A percentile compares a stretch with the other conserved stretches of the same genome.
Evolutionary conservation across 768 basidiomycete species (phyloP).

Genomic region (Hortiboletus flavorubellus): DNA sequence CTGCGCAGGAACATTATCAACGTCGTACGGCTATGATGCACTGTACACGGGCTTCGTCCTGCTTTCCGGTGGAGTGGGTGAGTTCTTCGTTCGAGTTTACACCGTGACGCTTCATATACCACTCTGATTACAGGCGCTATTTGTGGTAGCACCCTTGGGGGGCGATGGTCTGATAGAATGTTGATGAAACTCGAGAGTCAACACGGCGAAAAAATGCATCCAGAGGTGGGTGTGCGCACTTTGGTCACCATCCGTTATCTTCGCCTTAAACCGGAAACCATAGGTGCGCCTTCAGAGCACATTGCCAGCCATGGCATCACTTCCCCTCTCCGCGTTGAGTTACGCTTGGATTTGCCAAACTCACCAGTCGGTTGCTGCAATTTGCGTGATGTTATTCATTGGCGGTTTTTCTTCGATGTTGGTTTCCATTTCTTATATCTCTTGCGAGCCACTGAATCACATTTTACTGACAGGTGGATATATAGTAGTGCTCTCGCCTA

Average conservation of each 20-base stretch:
- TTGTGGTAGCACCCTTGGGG: constrained; percentile 54
- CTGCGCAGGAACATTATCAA: constrained; percentile 63
- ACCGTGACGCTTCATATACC: neutral
- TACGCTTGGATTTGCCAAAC: constrained; percentile 76
- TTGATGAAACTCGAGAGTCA: constrained; percentile 38
- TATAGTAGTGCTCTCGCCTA: constrained; percentile 75
- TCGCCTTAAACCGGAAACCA: neutral
- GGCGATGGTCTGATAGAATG: constrained; percentile 52
- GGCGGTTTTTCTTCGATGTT: constrained; percentile 59
- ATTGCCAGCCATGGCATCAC: constrained; percentile 44
- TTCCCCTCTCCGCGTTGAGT: constrained; percentile 58
- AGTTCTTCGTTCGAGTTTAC: constrained; percentile 10
- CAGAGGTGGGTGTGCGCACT: constrained; percentile 52
- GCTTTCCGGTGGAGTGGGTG: constrained; percentile 70
- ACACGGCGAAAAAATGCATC: constrained; percentile 45
- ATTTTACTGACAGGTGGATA: constrained; percentile 39
- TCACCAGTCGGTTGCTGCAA: constrained; percentile 60
- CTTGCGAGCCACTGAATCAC: neutral
- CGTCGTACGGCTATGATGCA: constrained; percentile 62
- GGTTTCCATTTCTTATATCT: neutral
- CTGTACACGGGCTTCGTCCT: constrained; percentile 75
- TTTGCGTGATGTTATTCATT: constrained; percentile 71
- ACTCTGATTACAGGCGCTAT: constrained; percentile 39
- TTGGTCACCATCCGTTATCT: neutral
- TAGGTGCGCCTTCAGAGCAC: constrained; percentile 75